A percentile compares a stretch with the other conserved stretches of the same genome.
Evolutionary conservation across 78 protist genomes (phyloP).

Genomic region (Chrysochromulina parva): DNA sequence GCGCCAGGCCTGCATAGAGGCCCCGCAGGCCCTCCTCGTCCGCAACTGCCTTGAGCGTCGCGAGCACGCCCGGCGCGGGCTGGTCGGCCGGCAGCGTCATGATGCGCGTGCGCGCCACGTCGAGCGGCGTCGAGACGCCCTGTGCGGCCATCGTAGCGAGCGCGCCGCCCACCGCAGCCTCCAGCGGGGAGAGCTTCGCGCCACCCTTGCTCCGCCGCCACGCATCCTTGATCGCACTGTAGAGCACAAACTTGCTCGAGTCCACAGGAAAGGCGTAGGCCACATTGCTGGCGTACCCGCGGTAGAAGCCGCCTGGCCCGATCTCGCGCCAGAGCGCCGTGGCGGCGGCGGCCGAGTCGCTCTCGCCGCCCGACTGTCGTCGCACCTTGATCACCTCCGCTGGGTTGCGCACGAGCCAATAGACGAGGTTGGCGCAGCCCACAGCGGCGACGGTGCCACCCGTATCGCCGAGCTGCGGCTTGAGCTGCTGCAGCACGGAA

Average conservation of each 20-base stretch:
- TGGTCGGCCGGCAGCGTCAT: neutral
- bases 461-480: neutral
- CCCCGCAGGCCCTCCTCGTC: neutral
- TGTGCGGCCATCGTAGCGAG: constrained; percentile 49
- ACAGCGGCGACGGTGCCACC: neutral
- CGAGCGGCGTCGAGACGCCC: constrained; percentile 67
- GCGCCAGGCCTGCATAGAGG: neutral
- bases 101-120: constrained; percentile 65
- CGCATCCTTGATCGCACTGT: constrained; percentile 28
- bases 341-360: neutral
- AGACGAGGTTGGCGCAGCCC: neutral
- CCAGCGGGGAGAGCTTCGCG: neutral
- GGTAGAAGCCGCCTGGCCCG: constrained; percentile 3
- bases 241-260: constrained; percentile 48
- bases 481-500: neutral
- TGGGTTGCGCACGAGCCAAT: constrained; percentile 58
- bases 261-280: constrained; percentile 53
- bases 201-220: neutral
- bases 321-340: neutral
- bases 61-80: neutral
- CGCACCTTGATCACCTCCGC: constrained; percentile 53
- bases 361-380: constrained; percentile 35
- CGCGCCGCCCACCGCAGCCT: constrained; percentile 51
- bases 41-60: neutral
- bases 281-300: neutral